phyloP scores from a whole-genome alignment of 352 stramenopile genomes.

The Phytophthora crassamura region DNA sequence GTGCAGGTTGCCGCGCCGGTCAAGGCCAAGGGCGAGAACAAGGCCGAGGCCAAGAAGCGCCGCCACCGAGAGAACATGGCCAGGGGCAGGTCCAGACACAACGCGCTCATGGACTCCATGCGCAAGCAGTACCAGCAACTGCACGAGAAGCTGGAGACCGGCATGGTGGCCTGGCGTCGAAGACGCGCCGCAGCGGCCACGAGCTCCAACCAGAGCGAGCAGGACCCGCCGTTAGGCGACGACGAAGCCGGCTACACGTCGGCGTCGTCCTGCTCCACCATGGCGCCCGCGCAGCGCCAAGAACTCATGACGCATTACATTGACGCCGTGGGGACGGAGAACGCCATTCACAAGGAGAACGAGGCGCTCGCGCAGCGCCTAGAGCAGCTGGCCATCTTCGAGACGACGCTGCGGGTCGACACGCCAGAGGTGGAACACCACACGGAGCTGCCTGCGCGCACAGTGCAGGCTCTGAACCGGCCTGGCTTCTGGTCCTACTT shows the following conservation, averaged over 20 bases:
- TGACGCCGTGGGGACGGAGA: conserved; percentile 35
- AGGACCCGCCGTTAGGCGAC: neutral
- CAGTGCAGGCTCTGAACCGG: conserved; percentile 18
- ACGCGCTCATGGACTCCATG: conserved; percentile 34
- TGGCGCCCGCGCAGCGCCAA: neutral
- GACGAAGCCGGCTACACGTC: conserved; percentile 17
- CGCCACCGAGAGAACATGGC: conserved; percentile 41
- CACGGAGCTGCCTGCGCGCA: conserved; percentile 16
- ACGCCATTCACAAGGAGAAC: conserved; percentile 39
- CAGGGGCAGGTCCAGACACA: conserved; percentile 34
- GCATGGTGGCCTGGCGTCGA: conserved; percentile 17
- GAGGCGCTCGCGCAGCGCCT: conserved; percentile 33
- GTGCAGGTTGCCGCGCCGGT: neutral
- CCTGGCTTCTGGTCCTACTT: conserved; percentile 49
- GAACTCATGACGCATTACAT: conserved; percentile 29
- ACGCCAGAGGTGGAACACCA: conserved; percentile 22
- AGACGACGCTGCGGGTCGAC: conserved; percentile 37
- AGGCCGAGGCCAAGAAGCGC: conserved; percentile 29
- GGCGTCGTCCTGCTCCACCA: conserved; percentile 4
- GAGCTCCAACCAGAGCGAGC: conserved; percentile 9
- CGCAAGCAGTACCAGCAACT: conserved; percentile 34
- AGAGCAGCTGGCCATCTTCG: conserved; percentile 45
- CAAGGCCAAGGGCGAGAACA: conserved; percentile 18
- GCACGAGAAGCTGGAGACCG: conserved; percentile 29
- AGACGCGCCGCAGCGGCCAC: neutral